Evolutionary conservation across 148 eudicot species (phyloP).

Genomic region (Selenicereus undatus): DNA sequence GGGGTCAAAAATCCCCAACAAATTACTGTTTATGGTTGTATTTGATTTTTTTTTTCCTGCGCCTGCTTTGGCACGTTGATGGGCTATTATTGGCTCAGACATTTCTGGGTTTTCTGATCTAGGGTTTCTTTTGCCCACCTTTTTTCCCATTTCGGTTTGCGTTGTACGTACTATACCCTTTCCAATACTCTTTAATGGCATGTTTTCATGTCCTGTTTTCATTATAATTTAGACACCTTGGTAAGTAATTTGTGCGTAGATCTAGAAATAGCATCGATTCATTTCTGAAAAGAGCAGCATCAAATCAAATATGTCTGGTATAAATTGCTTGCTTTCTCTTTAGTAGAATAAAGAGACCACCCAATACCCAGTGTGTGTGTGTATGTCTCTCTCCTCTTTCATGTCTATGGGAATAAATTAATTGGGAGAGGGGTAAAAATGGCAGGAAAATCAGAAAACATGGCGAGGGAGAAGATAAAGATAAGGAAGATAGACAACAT

Average conservation of each 20-base stretch:
- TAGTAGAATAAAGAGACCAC: not conserved
- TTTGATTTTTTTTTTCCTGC: not conserved
- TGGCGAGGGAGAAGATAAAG: slow-evolving; percentile 47
- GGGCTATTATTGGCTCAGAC: slow-evolving; percentile 10
- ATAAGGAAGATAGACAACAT: slow-evolving; percentile 45
- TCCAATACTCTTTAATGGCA: not conserved
- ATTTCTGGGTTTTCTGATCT: slow-evolving; percentile 29
- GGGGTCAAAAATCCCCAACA: not conserved
- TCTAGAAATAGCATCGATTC: slow-evolving; percentile 14
- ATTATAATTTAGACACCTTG: not conserved
- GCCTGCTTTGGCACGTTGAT: slow-evolving; percentile 6
- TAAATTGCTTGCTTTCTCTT: not conserved
- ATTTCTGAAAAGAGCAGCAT: not conserved
- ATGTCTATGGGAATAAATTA: not conserved
- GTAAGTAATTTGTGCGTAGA: not conserved
- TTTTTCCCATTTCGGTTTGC: slow-evolving; percentile 8
- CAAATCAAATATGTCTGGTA: not conserved
- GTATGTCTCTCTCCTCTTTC: not conserved
- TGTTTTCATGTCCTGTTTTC: not conserved
- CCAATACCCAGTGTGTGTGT: too few relatives aligned
- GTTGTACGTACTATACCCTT: not conserved
- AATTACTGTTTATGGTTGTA: slow-evolving; percentile 21
- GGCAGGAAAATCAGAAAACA: slow-evolving; percentile 12
- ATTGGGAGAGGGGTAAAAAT: slow-evolving; percentile 8
- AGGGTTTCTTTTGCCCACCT: slow-evolving; percentile 23